These are phyloP conservation scores for Fraxinus velutina DNA, from an alignment of 305 asterid species.

Conservation along the genomic window DNA sequence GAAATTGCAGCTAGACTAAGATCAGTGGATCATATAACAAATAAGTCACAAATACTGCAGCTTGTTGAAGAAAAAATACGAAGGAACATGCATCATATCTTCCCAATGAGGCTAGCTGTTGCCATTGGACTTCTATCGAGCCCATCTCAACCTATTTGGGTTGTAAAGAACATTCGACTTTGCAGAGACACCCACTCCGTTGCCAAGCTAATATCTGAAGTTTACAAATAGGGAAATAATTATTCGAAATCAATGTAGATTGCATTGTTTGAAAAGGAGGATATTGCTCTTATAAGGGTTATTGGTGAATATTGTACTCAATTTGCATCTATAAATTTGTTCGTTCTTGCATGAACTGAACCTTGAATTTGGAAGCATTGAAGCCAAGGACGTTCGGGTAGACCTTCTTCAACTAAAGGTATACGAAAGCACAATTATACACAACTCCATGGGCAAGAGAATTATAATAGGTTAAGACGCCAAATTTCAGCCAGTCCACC, in stretches of 20 bases:
- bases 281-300: constrained; percentile 46
- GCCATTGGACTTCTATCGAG: constrained; percentile 36
- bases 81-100: constrained; percentile 60
- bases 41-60: constrained; percentile 59
- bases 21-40: constrained; percentile 46
- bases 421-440: not conserved
- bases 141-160: constrained; percentile 53
- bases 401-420: not conserved
- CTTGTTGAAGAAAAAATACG: constrained; percentile 63
- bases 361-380: not conserved
- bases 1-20: constrained; percentile 46
- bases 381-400: not conserved
- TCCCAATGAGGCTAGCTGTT: constrained; percentile 66
- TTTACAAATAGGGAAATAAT: constrained; percentile 47
- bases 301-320: constrained; percentile 37
- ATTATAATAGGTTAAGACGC: not conserved
- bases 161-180: constrained; percentile 59
- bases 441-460: not conserved
- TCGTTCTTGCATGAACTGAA: not conserved
- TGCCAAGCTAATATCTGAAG: constrained; percentile 43
- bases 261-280: constrained; percentile 52
- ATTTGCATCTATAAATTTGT: not conserved
- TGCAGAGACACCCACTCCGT: constrained; percentile 55
- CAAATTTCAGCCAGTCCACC: not conserved
- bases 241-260: constrained; percentile 47